phyloP scores from a whole-genome alignment of 306 rosid genomes.

The Ormosia semicastrata region DNA sequence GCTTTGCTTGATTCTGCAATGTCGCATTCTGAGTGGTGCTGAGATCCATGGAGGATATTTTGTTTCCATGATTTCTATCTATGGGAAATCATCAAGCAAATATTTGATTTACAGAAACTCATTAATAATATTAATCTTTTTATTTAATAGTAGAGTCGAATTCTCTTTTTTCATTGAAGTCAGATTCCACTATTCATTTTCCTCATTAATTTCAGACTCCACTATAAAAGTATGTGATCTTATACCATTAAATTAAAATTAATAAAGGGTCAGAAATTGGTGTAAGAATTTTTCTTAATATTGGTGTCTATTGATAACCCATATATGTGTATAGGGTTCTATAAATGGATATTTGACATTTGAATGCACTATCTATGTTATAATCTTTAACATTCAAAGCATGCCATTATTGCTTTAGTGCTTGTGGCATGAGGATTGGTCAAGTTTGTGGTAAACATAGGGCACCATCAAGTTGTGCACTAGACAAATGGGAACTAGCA shows the following conservation, averaged over 20 bases:
- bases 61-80: neutral
- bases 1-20: neutral
- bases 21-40: neutral
- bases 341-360: neutral
- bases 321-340: neutral
- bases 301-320: neutral
- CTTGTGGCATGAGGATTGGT: neutral
- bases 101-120: neutral
- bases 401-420: neutral
- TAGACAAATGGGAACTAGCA: neutral
- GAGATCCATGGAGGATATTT: neutral
- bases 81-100: neutral
- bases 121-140: neutral
- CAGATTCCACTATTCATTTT: neutral
- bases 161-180: neutral
- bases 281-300: neutral
- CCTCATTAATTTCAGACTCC: too few species aligned
- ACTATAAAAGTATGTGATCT: neutral
- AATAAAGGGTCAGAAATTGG: neutral
- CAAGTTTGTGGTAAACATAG: neutral
- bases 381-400: neutral
- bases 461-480: neutral
- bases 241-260: neutral
- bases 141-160: neutral
- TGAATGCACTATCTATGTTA: neutral